Percentiles rank a stretch among this genome's conserved stretches.
phyloP scores from a whole-genome alignment of 2,329 filamentous ascomycete genomes.

The Paecilomyces dactylethromorphus region DNA sequence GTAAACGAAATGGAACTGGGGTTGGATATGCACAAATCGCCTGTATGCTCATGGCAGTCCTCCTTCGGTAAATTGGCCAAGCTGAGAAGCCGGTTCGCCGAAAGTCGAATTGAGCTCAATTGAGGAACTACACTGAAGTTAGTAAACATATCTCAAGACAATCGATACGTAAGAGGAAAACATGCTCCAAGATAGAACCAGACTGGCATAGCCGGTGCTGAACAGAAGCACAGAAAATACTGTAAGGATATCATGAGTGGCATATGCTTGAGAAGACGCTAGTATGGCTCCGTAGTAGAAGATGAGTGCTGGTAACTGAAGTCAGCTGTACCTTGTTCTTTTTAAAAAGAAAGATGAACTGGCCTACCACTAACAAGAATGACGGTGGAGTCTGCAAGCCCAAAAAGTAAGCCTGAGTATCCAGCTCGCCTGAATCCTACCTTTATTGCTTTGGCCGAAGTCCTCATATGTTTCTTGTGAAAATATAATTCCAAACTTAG shows the following conservation, averaged over 20 bases:
- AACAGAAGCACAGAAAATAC: conserved; percentile 82
- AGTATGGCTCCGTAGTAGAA: conserved; percentile 76
- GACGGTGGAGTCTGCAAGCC: conserved; percentile 66
- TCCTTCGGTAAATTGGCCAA: conserved; percentile 56
- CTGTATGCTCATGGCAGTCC: conserved; percentile 53
- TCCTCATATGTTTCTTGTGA: conserved; percentile 51
- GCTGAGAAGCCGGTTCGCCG: conserved; percentile 64
- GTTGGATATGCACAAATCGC: conserved; percentile 36
- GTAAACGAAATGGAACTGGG: conserved; percentile 52
- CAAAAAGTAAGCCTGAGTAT: conserved; percentile 66
- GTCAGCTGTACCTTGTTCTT: background rate
- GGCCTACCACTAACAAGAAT: conserved; percentile 57
- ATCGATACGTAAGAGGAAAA: background rate
- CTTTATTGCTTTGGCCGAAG: conserved; percentile 47
- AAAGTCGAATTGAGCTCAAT: conserved; percentile 65
- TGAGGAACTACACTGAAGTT: conserved; percentile 56
- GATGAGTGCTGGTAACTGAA: conserved; percentile 52
- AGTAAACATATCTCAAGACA: conserved; percentile 2
- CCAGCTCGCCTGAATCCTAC: conserved; percentile 61
- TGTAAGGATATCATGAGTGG: conserved; percentile 57
- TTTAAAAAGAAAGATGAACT: background rate
- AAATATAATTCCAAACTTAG: conserved; percentile 71
- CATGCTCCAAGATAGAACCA: conserved; percentile 58
- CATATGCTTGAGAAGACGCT: conserved; percentile 44
- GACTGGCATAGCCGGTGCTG: conserved; percentile 65